A percentile compares a stretch with the other conserved stretches of the same genome.
These are phyloP conservation scores for Ruellia speciosa DNA, from an alignment of 305 asterid genomes.

Conservation along the genomic window DNA sequence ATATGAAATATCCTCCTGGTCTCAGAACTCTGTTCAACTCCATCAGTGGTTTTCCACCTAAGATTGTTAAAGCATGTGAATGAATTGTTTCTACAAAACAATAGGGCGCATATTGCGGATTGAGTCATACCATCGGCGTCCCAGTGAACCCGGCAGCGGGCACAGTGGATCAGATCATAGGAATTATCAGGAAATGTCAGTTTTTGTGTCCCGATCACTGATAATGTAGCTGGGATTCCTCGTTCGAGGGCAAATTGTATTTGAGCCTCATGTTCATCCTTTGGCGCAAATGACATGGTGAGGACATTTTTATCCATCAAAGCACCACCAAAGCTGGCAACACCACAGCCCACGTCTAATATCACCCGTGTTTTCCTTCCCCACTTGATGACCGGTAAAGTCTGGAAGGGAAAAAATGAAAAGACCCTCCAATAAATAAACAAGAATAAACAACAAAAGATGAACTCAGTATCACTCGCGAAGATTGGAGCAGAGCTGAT, in stretches of 20 bases:
- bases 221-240: conserved; percentile 61
- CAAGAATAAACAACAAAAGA: not conserved
- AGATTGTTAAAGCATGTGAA: conserved; percentile 8
- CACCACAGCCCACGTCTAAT: conserved; percentile 76
- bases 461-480: too few species aligned
- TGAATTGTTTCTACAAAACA: not conserved
- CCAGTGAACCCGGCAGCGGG: conserved; percentile 80
- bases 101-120: conserved; percentile 7
- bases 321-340: conserved; percentile 71
- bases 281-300: conserved; percentile 72
- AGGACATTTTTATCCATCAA: conserved; percentile 49
- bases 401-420: conserved; percentile 21
- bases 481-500: too few species aligned
- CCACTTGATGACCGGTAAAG: conserved; percentile 44
- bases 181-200: conserved; percentile 51
- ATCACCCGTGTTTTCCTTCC: conserved; percentile 56
- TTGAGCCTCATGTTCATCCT: conserved; percentile 79
- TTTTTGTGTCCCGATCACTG: conserved; percentile 67
- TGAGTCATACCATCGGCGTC: conserved; percentile 48
- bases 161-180: conserved; percentile 63
- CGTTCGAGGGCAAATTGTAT: conserved; percentile 74
- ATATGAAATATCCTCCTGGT: conserved; percentile 70
- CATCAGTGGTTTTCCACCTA: conserved; percentile 66
- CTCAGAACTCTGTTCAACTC: conserved; percentile 67
- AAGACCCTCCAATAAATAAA: not conserved